phyloP scores from a whole-genome alignment of 345 rosid species.

The Citrus australasica region DNA sequence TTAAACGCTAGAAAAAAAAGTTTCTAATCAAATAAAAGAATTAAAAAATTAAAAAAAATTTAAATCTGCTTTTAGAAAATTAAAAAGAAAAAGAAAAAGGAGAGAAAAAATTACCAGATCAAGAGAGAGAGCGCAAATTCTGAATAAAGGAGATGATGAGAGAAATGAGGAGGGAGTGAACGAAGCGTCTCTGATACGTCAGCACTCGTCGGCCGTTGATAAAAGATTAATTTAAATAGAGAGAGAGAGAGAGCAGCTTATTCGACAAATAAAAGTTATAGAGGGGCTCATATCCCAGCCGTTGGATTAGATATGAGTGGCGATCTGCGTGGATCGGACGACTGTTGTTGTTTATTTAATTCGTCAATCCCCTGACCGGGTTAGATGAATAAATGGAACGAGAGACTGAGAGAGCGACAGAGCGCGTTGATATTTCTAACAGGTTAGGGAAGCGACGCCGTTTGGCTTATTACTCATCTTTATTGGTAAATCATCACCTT shows the following conservation, averaged over 20 bases:
- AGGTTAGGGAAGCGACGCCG: neutral
- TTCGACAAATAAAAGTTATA: neutral
- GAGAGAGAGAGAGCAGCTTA: neutral
- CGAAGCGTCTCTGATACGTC: constrained; percentile 31
- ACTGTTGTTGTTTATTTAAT: neutral
- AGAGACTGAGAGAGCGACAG: neutral
- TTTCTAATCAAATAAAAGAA: neutral
- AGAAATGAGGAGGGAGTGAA: constrained; percentile 14
- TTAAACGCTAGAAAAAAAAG: neutral
- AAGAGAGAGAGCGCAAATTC: constrained; percentile 27
- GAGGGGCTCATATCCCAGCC: constrained; percentile 19
- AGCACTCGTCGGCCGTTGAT: constrained; percentile 51
- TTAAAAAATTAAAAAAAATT: neutral
- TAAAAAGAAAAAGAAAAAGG: neutral
- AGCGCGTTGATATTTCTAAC: neutral
- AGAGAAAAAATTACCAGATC: constrained; percentile 35
- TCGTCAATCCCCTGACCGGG: neutral
- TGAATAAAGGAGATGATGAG: constrained; percentile 14
- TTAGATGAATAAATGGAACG: neutral
- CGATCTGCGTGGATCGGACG: constrained; percentile 3
- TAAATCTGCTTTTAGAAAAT: neutral
- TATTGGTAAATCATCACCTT: neutral
- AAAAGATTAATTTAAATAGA: neutral
- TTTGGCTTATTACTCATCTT: neutral
- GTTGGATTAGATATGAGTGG: constrained; percentile 17